These are phyloP conservation scores for Wickerhamomyces sydowiorum DNA, from an alignment of 805 yeast species.

Conservation along the genomic window DNA sequence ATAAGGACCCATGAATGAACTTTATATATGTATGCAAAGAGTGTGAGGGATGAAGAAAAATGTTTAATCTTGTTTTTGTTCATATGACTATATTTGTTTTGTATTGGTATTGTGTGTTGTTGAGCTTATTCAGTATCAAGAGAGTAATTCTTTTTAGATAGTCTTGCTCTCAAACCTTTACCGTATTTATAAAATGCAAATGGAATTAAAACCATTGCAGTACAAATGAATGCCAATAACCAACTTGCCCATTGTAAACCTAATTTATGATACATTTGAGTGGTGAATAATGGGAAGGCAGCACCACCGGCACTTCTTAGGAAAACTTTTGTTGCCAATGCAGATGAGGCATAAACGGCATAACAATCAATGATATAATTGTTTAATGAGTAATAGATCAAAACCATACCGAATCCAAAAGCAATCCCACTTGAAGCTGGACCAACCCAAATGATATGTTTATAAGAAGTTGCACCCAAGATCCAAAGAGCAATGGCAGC, in stretches of 20 bases:
- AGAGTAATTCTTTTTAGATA: slow-evolving; percentile 64
- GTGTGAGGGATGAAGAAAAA: too few relatives aligned
- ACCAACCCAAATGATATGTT: slow-evolving; percentile 71
- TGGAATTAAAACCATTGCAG: slow-evolving; percentile 72
- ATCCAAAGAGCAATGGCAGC: slow-evolving; percentile 77
- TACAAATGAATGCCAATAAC: slow-evolving; percentile 69
- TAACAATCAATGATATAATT: slow-evolving; percentile 90
- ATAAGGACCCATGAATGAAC: background rate
- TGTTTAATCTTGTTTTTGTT: too few relatives aligned
- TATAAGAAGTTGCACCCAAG: slow-evolving; percentile 71
- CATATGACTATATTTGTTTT: background rate
- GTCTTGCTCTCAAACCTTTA: slow-evolving; percentile 49
- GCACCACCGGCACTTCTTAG: slow-evolving; percentile 83
- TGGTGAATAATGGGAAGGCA: slow-evolving; percentile 77
- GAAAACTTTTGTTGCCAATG: slow-evolving; percentile 77
- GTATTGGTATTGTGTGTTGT: background rate
- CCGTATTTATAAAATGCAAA: slow-evolving; percentile 69
- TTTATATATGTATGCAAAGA: background rate
- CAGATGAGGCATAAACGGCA: slow-evolving; percentile 74
- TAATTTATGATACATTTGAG: slow-evolving; percentile 69
- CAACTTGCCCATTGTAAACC: slow-evolving; percentile 81
- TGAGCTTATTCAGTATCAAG: slow-evolving; percentile 6
- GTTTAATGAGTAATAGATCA: slow-evolving; percentile 70
- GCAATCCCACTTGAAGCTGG: slow-evolving; percentile 77
- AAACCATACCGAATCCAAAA: slow-evolving; percentile 72